Evolutionary conservation across 352 stramenopile genomes (phyloP).

Genomic region (Phytopythium litorale): DNA sequence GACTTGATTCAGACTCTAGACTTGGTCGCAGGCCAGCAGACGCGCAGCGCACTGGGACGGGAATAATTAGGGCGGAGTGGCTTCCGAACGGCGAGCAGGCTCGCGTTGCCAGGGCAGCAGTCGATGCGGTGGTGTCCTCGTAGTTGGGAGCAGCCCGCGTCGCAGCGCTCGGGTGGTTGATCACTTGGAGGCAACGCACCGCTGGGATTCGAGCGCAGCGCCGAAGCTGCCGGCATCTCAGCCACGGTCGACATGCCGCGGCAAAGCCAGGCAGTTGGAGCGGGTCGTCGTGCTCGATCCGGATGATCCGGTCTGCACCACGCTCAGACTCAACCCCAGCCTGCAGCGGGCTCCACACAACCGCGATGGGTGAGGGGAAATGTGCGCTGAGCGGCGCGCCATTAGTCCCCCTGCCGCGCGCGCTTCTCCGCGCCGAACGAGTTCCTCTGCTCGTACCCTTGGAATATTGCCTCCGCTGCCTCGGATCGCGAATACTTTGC

Average conservation of each 20-base stretch:
- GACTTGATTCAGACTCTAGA: constrained; percentile 2
- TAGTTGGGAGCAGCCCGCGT: not conserved
- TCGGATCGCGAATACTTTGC: constrained; percentile 1
- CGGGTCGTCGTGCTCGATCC: too few species aligned
- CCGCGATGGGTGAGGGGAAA: not conserved
- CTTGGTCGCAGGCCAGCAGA: not conserved
- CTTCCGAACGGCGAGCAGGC: not conserved
- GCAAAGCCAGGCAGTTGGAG: too few species aligned
- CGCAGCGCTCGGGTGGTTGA: not conserved
- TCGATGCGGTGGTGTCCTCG: not conserved
- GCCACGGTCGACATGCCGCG: too few species aligned
- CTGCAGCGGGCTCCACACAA: not conserved
- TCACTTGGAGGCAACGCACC: too few species aligned
- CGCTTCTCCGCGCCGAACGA: constrained; percentile 4
- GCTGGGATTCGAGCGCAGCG: too few species aligned
- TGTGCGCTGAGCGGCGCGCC: not conserved
- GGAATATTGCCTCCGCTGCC: not conserved
- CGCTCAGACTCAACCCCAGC: not conserved
- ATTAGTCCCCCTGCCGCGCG: constrained; percentile 4
- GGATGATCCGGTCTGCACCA: not conserved
- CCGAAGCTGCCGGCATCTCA: too few species aligned
- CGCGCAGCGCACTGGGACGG: not conserved
- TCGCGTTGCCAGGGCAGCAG: not conserved
- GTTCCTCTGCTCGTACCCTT: not conserved
- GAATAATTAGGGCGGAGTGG: not conserved